A percentile compares a stretch with the other conserved stretches of the same genome.
Conservation (phyloP, 2,329 filamentous ascomycete genomes). For the Sporothrix mexicana region DNA sequence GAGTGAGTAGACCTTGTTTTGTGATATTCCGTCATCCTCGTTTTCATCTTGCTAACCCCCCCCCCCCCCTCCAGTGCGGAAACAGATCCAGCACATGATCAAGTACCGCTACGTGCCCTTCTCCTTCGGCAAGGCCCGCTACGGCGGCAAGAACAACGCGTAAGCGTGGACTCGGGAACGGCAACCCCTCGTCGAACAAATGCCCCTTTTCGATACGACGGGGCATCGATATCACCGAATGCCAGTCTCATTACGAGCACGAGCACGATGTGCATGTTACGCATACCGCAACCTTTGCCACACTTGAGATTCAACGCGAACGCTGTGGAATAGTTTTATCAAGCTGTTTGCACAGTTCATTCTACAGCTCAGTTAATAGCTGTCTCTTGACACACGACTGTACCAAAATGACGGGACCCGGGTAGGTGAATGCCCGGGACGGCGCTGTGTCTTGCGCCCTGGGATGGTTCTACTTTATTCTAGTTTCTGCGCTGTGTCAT, state of each 20-base stretch:
- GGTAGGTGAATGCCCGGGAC: not conserved
- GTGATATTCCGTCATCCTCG: constrained; percentile 8
- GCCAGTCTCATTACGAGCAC: not conserved
- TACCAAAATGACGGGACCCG: not conserved
- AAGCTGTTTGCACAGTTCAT: not conserved
- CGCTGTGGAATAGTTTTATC: too few species aligned
- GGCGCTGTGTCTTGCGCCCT: constrained; percentile 11
- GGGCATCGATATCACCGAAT: too few species aligned
- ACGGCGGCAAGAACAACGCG: constrained; percentile 66
- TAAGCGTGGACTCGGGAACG: not conserved
- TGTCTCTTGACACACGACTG: not conserved
- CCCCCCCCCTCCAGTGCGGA: constrained; percentile 73
- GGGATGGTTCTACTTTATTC: not conserved
- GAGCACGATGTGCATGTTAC: not conserved
- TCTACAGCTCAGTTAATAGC: not conserved
- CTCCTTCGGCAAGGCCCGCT: constrained; percentile 85
- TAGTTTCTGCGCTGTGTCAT: not conserved
- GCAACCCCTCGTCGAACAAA: too few species aligned
- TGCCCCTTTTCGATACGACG: not conserved
- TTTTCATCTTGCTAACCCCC: not conserved
- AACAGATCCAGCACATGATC: constrained; percentile 99
- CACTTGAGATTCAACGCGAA: not conserved
- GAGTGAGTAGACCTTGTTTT: constrained; percentile 65
- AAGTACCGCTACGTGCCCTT: constrained; percentile 99
- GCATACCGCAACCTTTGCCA: not conserved